These are phyloP conservation scores for Aspergillus olivimuriae DNA, from an alignment of 495 filamentous ascomycete species.

Conservation along the genomic window DNA sequence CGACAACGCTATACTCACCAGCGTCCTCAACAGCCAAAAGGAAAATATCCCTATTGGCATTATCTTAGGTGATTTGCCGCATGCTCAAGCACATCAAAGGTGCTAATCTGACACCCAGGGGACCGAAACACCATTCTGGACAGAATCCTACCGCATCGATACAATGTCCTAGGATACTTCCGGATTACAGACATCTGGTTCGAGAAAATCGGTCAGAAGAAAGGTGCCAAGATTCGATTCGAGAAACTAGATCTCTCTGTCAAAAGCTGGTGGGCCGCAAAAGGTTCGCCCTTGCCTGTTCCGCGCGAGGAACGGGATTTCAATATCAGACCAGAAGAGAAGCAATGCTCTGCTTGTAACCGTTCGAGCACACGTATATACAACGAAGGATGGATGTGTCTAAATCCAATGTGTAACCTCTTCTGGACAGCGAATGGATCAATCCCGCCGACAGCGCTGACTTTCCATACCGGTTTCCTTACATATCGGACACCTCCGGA, in stretches of 20 bases:
- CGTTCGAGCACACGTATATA: slow-evolving; percentile 39
- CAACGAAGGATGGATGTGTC: slow-evolving; percentile 62
- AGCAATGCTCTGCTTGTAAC: slow-evolving; percentile 36
- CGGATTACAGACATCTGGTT: slow-evolving; percentile 67
- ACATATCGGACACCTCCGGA: slow-evolving; percentile 33
- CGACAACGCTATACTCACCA: slow-evolving; percentile 21
- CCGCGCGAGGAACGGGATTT: slow-evolving; percentile 19
- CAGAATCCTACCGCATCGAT: slow-evolving; percentile 53
- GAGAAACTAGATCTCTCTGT: slow-evolving; percentile 58
- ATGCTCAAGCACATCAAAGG: not conserved
- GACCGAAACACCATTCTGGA: slow-evolving; percentile 45
- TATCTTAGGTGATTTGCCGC: slow-evolving; percentile 48
- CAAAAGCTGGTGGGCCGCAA: slow-evolving; percentile 65
- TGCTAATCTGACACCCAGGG: slow-evolving; percentile 31
- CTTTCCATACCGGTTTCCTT: slow-evolving; percentile 55
- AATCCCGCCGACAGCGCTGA: slow-evolving; percentile 27
- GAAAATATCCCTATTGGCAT: slow-evolving; percentile 43
- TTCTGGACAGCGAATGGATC: slow-evolving; percentile 48
- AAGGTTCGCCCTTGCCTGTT: slow-evolving; percentile 16
- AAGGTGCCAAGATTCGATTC: slow-evolving; percentile 54
- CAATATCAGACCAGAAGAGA: slow-evolving; percentile 12
- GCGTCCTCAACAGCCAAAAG: slow-evolving; percentile 31
- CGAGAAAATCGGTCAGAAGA: slow-evolving; percentile 46
- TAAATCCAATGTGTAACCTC: slow-evolving; percentile 45
- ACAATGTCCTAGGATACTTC: slow-evolving; percentile 69